phyloP scores from a whole-genome alignment of 2,329 filamentous ascomycete species.

The Botrytis squamosa region DNA sequence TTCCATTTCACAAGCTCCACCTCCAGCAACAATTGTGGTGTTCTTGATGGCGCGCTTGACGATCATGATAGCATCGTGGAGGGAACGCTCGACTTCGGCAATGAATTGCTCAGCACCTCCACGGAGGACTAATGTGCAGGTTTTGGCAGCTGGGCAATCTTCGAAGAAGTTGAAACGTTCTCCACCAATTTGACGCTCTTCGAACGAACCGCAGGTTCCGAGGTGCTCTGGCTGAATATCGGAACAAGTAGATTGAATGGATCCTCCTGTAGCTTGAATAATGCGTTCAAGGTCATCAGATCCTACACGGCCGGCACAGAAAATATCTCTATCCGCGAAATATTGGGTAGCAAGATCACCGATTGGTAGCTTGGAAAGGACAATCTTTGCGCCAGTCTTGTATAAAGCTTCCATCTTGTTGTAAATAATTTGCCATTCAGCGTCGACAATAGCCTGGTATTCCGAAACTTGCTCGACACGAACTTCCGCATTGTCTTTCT shows the following conservation, averaged over 20 bases:
- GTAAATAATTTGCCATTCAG: conserved; percentile 99
- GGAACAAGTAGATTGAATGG: conserved; percentile 91
- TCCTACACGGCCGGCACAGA: conserved; percentile 92
- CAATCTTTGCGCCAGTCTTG: conserved; percentile 94
- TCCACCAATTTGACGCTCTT: conserved; percentile 94
- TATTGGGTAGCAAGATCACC: conserved; percentile 96
- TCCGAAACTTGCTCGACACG: conserved; percentile 97
- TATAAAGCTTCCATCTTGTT: conserved; percentile 96
- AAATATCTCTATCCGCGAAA: conserved; percentile 96
- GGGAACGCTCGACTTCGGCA: conserved; percentile 92
- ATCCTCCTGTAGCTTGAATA: conserved; percentile 89
- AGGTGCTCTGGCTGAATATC: conserved; percentile 89
- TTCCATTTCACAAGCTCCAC: conserved; percentile 96
- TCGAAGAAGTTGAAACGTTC: conserved; percentile 99
- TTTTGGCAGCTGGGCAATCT: conserved; percentile 92
- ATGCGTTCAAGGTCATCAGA: conserved; percentile 94
- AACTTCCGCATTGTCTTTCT: conserved; percentile 99
- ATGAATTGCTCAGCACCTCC: conserved; percentile 99
- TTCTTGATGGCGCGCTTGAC: conserved; percentile 98
- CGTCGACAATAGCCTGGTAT: conserved; percentile 98
- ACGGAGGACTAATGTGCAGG: conserved; percentile 91
- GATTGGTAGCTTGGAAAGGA: conserved; percentile 95
- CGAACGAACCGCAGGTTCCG: conserved; percentile 84
- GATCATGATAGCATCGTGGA: conserved; percentile 99
- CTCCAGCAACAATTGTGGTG: conserved; percentile 89